Conservation (phyloP, 73 alveolate genomes). For the Blepharisma stoltei region DNA sequence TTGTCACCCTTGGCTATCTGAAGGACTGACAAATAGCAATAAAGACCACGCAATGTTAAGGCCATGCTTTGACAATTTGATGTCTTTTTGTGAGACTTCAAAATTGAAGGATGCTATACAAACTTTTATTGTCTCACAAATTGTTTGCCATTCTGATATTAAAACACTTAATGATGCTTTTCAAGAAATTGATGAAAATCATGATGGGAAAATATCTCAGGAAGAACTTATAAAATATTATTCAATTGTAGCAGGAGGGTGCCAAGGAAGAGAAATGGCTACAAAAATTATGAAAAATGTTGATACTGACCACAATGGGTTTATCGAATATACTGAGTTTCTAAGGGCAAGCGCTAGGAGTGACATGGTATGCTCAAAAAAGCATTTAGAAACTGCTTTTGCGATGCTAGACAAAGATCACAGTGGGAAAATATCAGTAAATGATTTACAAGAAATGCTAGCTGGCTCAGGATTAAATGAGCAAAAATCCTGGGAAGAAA, state of each 20-base stretch:
- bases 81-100: background rate
- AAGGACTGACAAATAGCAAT: background rate
- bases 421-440: background rate
- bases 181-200: background rate
- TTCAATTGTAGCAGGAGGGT: background rate
- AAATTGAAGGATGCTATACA: slow-evolving; percentile 22
- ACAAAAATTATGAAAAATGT: background rate
- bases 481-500: background rate
- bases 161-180: slow-evolving; percentile 2
- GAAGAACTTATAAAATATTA: slow-evolving; percentile 16
- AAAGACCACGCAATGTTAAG: background rate
- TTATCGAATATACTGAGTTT: slow-evolving; percentile 24
- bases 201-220: slow-evolving; percentile 12
- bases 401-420: background rate
- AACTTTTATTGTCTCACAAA: background rate
- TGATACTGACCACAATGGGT: slow-evolving; percentile 3
- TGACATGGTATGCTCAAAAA: background rate
- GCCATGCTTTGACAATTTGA: background rate
- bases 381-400: slow-evolving; percentile 19
- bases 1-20: background rate
- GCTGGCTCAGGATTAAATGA: slow-evolving; percentile 1
- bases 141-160: background rate
- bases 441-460: background rate
- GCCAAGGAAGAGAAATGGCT: background rate
- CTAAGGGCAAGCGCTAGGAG: background rate